These are phyloP conservation scores for Russula ochroleuca DNA, from an alignment of 768 basidiomycete genomes.

Conservation along the genomic window DNA sequence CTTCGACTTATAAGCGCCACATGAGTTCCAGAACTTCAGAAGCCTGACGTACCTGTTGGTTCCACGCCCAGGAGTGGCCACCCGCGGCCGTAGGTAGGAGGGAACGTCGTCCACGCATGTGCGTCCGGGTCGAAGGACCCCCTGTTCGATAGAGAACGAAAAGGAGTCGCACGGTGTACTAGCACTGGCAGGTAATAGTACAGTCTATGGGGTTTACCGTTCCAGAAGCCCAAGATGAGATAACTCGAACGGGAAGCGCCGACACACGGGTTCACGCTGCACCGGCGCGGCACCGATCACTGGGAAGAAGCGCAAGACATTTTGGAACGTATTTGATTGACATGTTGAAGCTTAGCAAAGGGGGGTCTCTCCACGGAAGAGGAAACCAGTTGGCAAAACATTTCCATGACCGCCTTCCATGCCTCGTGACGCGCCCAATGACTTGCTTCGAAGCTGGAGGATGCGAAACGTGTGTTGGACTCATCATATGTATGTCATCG, in stretches of 20 bases:
- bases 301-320: background rate
- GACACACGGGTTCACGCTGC: background rate
- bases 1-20: too few relatives aligned
- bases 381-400: background rate
- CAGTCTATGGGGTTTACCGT: background rate
- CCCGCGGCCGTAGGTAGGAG: background rate
- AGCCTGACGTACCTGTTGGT: background rate
- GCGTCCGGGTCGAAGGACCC: background rate
- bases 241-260: background rate
- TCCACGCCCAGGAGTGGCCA: background rate
- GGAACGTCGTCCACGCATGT: background rate
- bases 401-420: conserved; percentile 1
- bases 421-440: background rate
- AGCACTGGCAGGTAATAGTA: conserved; percentile 1
- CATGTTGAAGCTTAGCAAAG: conserved; percentile 4
- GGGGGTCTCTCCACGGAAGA: background rate
- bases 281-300: background rate
- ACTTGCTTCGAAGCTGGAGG: conserved; percentile 4
- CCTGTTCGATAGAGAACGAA: conserved; percentile 11
- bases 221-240: conserved; percentile 2
- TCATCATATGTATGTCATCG: conserved; percentile 5
- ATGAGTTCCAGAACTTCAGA: background rate
- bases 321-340: conserved; percentile 11
- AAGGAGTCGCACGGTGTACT: background rate
- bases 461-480: background rate